Base-by-base conservation (phyloP, 345 rosid species). In the Eucalyptus polybractea region DNA sequence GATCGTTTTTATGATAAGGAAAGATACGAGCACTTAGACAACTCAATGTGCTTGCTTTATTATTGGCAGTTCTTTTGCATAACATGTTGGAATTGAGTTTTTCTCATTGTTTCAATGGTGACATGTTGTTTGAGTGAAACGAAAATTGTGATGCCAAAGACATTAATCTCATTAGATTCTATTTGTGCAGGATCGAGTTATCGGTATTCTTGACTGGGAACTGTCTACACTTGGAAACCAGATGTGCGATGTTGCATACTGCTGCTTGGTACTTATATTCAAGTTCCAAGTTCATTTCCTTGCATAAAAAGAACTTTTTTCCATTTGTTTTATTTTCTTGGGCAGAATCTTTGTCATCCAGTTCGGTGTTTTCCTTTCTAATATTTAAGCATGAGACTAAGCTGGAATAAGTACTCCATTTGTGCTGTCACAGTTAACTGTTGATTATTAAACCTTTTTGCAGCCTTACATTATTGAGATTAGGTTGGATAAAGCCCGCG, bases 171-270 rank as follows among this genome's bases (percentile, higher is more conserved):
- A 19, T 72, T 24, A 37, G 83, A 76, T 76, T 40, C 80, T 53
- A 51, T 47, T 90, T 87, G 27, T 93, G 93, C 97, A 97, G 99
- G 99, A 97, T 89, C 95, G 94, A 86, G 97, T 97, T 87, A 95
- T 97, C 92, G 98, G 99, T 54, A 94, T 96, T 81, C 96, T 97
- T 87, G 99, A 97, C 93, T 97, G 99, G 99, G 99, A 97, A 91
- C 90, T 97, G 90, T 97, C 99, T 58, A 97, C 99, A 25, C 95
- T 97, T 91, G 99, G 99, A 89, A 97, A 96, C 92, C 98, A 97
- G 94, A 97, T 97, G 99, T 94, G 95, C 67, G 99, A 97, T 93
- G 97, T 97, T 54, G 98, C 99, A 56, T 94, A 94, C 93, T 92
- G 90, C 91, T 97, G 97, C 90, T 13, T 97, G 99, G 99, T 97